phyloP scores from a whole-genome alignment of 352 stramenopile genomes.

The Bremia lactucae region DNA sequence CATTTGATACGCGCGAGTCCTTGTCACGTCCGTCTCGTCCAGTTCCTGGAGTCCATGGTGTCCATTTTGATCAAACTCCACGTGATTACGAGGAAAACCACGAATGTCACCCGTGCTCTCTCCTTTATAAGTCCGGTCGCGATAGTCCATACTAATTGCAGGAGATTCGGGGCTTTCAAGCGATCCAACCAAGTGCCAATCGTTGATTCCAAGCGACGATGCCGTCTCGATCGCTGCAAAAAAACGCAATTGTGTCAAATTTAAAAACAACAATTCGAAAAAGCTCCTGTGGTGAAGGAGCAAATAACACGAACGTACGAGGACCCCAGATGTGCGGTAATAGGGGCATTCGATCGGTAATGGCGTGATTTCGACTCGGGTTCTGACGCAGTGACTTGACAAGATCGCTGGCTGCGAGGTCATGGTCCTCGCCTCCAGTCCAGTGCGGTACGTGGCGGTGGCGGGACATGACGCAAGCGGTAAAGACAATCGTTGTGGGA shows the following conservation, averaged over 20 bases:
- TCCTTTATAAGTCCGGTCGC: conserved; percentile 1
- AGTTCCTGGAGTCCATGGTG: too few species aligned
- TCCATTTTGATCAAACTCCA: too few species aligned
- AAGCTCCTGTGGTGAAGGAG: too few species aligned
- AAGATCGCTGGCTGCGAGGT: conserved; percentile 21
- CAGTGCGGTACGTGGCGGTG: conserved; percentile 6
- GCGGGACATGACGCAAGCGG: conserved; percentile 4
- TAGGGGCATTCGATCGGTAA: conserved; percentile 1
- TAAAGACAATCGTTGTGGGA: neutral
- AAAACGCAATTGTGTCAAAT: neutral
- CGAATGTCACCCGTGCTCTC: too few species aligned
- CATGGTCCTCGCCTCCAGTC: too few species aligned
- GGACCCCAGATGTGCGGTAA: conserved; percentile 3
- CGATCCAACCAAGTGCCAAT: conserved; percentile 16
- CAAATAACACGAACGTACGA: conserved; percentile 12
- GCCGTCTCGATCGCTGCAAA: conserved; percentile 12
- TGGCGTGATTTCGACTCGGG: conserved; percentile 3
- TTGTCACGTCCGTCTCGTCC: conserved; percentile 8
- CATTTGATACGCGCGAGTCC: conserved; percentile 12
- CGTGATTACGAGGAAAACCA: too few species aligned
- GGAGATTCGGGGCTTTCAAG: neutral
- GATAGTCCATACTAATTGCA: conserved; percentile 2
- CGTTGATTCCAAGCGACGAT: conserved; percentile 7
- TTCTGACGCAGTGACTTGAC: conserved; percentile 23
- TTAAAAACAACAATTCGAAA: neutral